phyloP scores from a whole-genome alignment of 2,329 filamentous ascomycete genomes.

The Whalleya microplaca region DNA sequence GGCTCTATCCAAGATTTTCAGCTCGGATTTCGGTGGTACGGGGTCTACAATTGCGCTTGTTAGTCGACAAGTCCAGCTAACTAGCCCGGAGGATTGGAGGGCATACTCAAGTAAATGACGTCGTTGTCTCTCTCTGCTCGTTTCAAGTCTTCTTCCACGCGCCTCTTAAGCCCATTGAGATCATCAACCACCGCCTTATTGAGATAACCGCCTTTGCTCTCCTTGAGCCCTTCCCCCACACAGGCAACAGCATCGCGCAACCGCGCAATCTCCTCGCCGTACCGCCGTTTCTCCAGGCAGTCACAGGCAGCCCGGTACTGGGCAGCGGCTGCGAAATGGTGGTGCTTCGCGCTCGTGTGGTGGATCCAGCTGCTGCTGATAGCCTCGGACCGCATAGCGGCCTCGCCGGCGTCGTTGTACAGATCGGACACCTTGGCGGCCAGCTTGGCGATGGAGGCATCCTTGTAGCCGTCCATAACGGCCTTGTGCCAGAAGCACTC shows the following conservation, averaged over 20 bases:
- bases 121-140: slow-evolving; percentile 96
- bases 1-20: slow-evolving; percentile 83
- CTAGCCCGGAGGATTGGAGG: no score
- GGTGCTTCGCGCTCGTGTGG: slow-evolving; percentile 94
- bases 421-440: slow-evolving; percentile 89
- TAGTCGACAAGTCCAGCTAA: slow-evolving; percentile 28
- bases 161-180: slow-evolving; percentile 78
- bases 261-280: slow-evolving; percentile 92
- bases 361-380: slow-evolving; percentile 97
- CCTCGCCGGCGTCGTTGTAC: slow-evolving; percentile 82
- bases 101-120: slow-evolving; percentile 81
- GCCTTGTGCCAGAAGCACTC: slow-evolving; percentile 99
- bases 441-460: slow-evolving; percentile 87
- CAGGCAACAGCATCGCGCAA: slow-evolving; percentile 81
- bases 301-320: slow-evolving; percentile 92
- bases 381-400: slow-evolving; percentile 84
- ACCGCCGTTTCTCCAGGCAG: slow-evolving; percentile 89
- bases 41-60: slow-evolving; percentile 52
- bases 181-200: slow-evolving; percentile 82
- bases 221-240: slow-evolving; percentile 84
- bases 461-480: slow-evolving; percentile 90
- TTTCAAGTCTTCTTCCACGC: slow-evolving; percentile 85
- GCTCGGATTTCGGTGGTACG: slow-evolving; percentile 85
- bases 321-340: slow-evolving; percentile 94
- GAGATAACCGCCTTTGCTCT: slow-evolving; percentile 72